Conservation (phyloP, 1,139 yeast genomes). For the Zygosaccharomyces pseudobailii region DNA sequence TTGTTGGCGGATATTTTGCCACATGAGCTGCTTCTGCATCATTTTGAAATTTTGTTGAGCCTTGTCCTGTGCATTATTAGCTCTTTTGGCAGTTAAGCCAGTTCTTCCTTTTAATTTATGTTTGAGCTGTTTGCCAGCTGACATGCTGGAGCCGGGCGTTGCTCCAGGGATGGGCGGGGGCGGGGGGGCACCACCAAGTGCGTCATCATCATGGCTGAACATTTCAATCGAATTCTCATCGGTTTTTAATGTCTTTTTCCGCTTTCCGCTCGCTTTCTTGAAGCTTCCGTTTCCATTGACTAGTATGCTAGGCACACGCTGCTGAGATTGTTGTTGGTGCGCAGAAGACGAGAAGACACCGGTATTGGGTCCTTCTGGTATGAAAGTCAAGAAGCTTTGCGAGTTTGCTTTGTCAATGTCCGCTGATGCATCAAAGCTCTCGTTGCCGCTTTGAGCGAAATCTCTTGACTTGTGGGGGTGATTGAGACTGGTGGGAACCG, state of each 20-base stretch:
- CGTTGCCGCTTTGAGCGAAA: conserved; percentile 2
- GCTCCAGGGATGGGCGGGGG: background rate
- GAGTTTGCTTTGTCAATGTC: conserved; percentile 4
- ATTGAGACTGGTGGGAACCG: conserved; percentile 25
- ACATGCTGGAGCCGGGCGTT: background rate
- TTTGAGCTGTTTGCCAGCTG: background rate
- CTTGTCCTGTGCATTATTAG: conserved; percentile 14
- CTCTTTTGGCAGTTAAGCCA: conserved; percentile 2
- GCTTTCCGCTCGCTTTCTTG: conserved; percentile 7
- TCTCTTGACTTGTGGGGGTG: conserved; percentile 10
- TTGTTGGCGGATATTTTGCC: conserved; percentile 11
- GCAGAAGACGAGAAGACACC: conserved; percentile 5
- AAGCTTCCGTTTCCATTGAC: conserved; percentile 5
- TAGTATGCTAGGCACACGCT: conserved; percentile 12
- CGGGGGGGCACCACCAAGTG: background rate
- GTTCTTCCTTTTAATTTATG: background rate
- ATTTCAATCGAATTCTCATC: conserved; percentile 1
- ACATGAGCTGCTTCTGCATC: conserved; percentile 20
- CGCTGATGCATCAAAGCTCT: conserved; percentile 1
- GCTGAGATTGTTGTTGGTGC: conserved; percentile 7
- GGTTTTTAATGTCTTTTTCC: conserved; percentile 5
- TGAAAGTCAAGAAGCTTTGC: conserved; percentile 11
- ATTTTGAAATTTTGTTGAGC: conserved; percentile 19
- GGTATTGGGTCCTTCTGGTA: conserved; percentile 13
- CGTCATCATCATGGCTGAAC: background rate